These are phyloP conservation scores for Cercospora berteroae DNA, from an alignment of 2,329 filamentous ascomycete species.

Conservation along the genomic window DNA sequence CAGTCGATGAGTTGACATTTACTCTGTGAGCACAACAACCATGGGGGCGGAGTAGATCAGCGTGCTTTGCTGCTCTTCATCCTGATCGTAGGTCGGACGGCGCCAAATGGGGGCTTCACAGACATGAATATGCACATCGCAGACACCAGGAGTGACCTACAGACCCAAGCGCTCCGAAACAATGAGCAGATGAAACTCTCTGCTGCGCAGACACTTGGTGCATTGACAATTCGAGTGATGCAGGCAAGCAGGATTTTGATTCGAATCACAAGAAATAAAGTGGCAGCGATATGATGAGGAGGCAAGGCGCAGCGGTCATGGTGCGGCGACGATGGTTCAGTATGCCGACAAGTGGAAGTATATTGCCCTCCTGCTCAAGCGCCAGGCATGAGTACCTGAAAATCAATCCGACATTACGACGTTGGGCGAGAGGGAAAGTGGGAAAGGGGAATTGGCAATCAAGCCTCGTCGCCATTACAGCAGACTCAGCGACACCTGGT, in stretches of 20 bases:
- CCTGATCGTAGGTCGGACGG: neutral
- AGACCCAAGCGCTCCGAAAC: neutral
- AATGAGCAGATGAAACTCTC: neutral
- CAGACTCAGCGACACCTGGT: conserved; percentile 25
- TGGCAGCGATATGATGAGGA: neutral
- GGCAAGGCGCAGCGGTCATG: neutral
- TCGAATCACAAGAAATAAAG: neutral
- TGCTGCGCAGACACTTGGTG: neutral
- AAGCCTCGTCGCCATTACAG: conserved; percentile 24
- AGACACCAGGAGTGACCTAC: neutral
- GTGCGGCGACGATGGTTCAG: neutral
- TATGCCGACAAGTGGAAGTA: neutral
- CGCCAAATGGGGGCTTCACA: neutral
- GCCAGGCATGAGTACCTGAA: neutral
- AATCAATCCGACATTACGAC: conserved; percentile 8
- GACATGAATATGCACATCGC: neutral
- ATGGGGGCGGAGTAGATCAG: neutral
- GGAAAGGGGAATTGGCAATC: conserved; percentile 22
- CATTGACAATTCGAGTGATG: neutral
- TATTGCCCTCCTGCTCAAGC: neutral
- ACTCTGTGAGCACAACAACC: neutral
- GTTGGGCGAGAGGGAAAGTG: conserved; percentile 7
- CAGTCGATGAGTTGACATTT: neutral
- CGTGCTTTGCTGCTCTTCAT: neutral
- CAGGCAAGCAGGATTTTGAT: neutral